phyloP scores from a whole-genome alignment of 441 rosid genomes.

The Adansonia madagascariensis region DNA sequence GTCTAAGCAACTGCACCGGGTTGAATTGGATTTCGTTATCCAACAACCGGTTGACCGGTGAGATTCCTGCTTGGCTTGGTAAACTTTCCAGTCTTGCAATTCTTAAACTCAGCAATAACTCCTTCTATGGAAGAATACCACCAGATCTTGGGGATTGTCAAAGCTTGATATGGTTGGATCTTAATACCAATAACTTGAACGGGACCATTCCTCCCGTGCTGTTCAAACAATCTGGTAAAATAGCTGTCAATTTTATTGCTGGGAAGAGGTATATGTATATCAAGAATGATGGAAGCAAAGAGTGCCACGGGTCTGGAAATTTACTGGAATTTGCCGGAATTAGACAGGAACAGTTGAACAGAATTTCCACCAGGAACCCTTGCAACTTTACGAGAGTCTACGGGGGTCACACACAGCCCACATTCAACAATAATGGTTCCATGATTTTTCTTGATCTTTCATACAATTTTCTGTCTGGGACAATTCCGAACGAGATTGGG shows the following conservation, averaged over 20 bases:
- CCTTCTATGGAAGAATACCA: constrained; percentile 77
- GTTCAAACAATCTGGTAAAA: constrained; percentile 87
- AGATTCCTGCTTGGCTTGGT: constrained; percentile 77
- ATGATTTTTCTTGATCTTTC: constrained; percentile 93
- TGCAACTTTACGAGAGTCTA: constrained; percentile 84
- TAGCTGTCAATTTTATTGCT: constrained; percentile 67
- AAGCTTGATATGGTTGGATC: constrained; percentile 94
- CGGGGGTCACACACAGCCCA: constrained; percentile 68
- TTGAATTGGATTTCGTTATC: constrained; percentile 92
- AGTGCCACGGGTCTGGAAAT: constrained; percentile 89
- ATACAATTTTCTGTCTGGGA: constrained; percentile 67
- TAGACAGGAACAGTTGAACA: constrained; percentile 54
- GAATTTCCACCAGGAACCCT: constrained; percentile 67
- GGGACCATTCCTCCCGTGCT: constrained; percentile 78
- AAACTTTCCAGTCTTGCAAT: constrained; percentile 70
- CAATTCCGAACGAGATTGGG: constrained; percentile 79
- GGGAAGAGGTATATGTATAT: constrained; percentile 79
- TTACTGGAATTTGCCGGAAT: constrained; percentile 90
- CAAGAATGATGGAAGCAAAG: constrained; percentile 74
- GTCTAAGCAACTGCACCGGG: constrained; percentile 69
- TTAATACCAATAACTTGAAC: constrained; percentile 69
- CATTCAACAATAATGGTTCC: constrained; percentile 83
- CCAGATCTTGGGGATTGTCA: constrained; percentile 81
- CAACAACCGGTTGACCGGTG: constrained; percentile 73
- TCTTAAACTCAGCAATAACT: constrained; percentile 86